Base-by-base conservation (phyloP, 2,329 filamentous ascomycete species). In the Colletotrichum sp. region DNA sequence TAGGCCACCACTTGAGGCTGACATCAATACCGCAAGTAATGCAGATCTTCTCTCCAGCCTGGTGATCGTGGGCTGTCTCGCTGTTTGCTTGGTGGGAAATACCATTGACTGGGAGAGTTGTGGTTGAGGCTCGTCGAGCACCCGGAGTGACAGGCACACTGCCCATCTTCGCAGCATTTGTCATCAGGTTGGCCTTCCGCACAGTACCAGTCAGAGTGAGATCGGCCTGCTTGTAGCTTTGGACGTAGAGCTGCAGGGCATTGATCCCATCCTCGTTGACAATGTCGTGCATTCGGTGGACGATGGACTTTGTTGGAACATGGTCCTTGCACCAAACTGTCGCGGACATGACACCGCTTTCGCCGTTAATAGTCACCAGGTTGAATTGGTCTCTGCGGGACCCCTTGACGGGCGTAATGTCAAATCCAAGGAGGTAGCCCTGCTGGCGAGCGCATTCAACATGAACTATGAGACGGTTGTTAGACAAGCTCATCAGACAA, bases 211-310 rank as follows among this genome's bases (percentile, higher is more conserved):
- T 98, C 80, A 98, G 87, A 4, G 95, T 92, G 55, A 96, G 90
- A 82, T 99, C 97, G 10, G 97, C 96, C 85, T 99, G 96, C 85
- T 99, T 99, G 88, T 95, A 98, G 74, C 93, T 96, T 79, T 94
- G 93, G 60, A 94, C 95, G 83, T 95, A 99, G 30, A 98, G 89
- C 83, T 98, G 96, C 66, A 99, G 87, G 12, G 95, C 95, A 80
- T 93, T 98, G 69, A 92, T 85, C n/a, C 92, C 92, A n/a, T 89
- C 88, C 24, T 94, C 92, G 71, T 93, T 92, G 13, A 94, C 92
- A 26, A 91, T 83, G 79, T 98, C 96, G 77, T 95, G 91, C 88
- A 98, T 95, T 13, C 89, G 91, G 84, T 99, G 95, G 9, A 98
- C 88, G 52, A 91, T 89, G 1, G 91, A 92, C 84, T 96, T 95